These are phyloP conservation scores for Penicilliopsis zonata DNA, from an alignment of 495 filamentous ascomycete species.

Conservation along the genomic window DNA sequence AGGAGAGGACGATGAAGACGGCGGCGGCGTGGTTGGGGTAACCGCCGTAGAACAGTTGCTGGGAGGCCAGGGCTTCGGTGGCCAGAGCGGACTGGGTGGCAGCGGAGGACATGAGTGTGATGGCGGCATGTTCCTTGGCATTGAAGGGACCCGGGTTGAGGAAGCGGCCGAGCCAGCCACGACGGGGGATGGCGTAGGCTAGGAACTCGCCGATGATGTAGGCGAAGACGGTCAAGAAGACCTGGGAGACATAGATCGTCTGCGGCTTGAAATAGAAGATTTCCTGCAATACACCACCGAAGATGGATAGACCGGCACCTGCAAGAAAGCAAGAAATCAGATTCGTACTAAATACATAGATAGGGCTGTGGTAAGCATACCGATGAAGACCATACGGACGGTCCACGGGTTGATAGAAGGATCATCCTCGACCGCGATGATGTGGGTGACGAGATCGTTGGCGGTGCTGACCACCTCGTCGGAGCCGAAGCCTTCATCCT, in stretches of 20 bases:
- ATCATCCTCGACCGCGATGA: conserved; percentile 20
- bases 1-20: conserved; percentile 29
- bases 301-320: conserved; percentile 20
- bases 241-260: conserved; percentile 23
- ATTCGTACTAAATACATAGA: neutral
- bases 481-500: too few species aligned
- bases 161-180: conserved; percentile 16
- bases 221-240: conserved; percentile 30
- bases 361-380: conserved; percentile 7
- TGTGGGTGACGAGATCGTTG: conserved; percentile 18
- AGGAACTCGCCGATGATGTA: conserved; percentile 22
- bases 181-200: conserved; percentile 22
- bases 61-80: conserved; percentile 24
- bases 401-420: conserved; percentile 18
- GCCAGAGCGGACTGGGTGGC: conserved; percentile 21
- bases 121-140: conserved; percentile 32
- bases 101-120: conserved; percentile 28
- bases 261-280: conserved; percentile 40
- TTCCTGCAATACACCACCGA: conserved; percentile 15
- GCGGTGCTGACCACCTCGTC: too few species aligned
- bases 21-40: conserved; percentile 18
- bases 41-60: conserved; percentile 32
- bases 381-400: conserved; percentile 17
- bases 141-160: conserved; percentile 28
- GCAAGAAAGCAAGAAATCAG: neutral